These are phyloP conservation scores for Neocatenulostroma microsporum DNA, from an alignment of 2,329 filamentous ascomycete species.

Conservation along the genomic window DNA sequence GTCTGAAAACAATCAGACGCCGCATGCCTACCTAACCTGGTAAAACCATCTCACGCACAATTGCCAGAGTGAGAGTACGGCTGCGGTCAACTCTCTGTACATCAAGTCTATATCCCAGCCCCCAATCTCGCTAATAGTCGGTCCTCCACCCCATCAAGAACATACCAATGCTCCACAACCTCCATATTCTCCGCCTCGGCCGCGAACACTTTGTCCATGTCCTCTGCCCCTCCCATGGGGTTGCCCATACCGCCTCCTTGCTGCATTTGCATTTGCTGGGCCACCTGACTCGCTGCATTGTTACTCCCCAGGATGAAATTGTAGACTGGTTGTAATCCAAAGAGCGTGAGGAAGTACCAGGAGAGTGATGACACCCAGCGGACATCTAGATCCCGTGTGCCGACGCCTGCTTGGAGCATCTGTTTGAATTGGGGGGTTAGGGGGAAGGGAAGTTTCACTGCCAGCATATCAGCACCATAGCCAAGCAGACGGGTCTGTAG, in stretches of 20 bases:
- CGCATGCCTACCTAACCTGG: no score
- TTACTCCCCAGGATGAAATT: slow-evolving; percentile 94
- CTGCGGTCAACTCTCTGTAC: no score
- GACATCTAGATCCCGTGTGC: slow-evolving; percentile 91
- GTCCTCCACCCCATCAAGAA: slow-evolving; percentile 80
- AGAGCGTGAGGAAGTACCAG: slow-evolving; percentile 98
- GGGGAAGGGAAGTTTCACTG: slow-evolving; percentile 94
- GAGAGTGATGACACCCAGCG: slow-evolving; percentile 98
- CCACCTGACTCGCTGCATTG: slow-evolving; percentile 81
- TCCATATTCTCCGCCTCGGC: slow-evolving; percentile 92
- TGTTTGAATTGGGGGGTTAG: slow-evolving; percentile 99
- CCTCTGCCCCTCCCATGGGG: slow-evolving; percentile 76
- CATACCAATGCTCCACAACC: slow-evolving; percentile 87
- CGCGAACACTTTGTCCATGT: slow-evolving; percentile 91
- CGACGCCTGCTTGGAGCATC: slow-evolving; percentile 96
- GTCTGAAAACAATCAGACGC: no score
- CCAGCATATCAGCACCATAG: slow-evolving; percentile 3
- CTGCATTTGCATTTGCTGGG: slow-evolving; percentile 18
- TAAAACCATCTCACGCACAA: no score
- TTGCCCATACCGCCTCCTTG: slow-evolving; percentile 55
- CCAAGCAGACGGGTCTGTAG: not conserved
- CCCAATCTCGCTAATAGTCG: slow-evolving; percentile 54
- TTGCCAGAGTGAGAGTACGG: no score
- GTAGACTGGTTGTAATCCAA: slow-evolving; percentile 93
- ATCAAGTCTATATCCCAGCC: no score